A percentile compares a stretch with the other conserved stretches of the same genome.
These are phyloP conservation scores for Lepidium aucheri DNA, from an alignment of 345 rosid genomes.

Conservation along the genomic window DNA sequence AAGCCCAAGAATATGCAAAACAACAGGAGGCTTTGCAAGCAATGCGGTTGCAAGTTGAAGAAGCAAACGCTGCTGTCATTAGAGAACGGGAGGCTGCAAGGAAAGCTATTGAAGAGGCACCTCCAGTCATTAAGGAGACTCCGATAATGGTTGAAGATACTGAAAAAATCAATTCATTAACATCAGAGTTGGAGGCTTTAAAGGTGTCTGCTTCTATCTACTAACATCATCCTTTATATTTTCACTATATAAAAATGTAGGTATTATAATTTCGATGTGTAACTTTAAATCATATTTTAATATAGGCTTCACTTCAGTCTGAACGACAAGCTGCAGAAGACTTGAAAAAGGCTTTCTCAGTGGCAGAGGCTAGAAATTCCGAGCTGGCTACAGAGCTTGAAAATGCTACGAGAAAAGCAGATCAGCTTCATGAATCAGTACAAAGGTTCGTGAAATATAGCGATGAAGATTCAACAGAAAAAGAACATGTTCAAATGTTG, in stretches of 20 bases:
- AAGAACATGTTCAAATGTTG: not conserved
- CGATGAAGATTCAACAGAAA: not conserved
- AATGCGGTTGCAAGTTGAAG: slow-evolving; percentile 77
- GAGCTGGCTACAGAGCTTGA: slow-evolving; percentile 73
- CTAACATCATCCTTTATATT: not conserved
- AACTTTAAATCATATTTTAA: not conserved
- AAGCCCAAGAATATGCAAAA: slow-evolving; percentile 82
- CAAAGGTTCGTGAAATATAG: slow-evolving; percentile 68
- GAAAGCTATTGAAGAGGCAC: slow-evolving; percentile 96
- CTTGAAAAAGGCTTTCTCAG: slow-evolving; percentile 48
- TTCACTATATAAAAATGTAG: not conserved
- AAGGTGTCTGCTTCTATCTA: slow-evolving; percentile 44
- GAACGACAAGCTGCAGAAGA: slow-evolving; percentile 60
- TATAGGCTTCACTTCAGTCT: slow-evolving; percentile 61
- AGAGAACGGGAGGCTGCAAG: slow-evolving; percentile 85
- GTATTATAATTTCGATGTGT: not conserved
- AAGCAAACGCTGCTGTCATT: slow-evolving; percentile 69
- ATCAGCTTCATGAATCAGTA: slow-evolving; percentile 88
- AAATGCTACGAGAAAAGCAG: slow-evolving; percentile 65
- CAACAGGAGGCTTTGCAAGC: slow-evolving; percentile 71
- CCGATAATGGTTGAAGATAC: slow-evolving; percentile 91
- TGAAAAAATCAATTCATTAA: slow-evolving; percentile 62
- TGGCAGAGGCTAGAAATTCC: slow-evolving; percentile 58
- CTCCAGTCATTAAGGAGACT: slow-evolving; percentile 92
- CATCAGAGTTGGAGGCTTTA: slow-evolving; percentile 69